Evolutionary conservation across 495 filamentous ascomycete species (phyloP).

Genomic region (Pyrenopolyporus hunteri): DNA sequence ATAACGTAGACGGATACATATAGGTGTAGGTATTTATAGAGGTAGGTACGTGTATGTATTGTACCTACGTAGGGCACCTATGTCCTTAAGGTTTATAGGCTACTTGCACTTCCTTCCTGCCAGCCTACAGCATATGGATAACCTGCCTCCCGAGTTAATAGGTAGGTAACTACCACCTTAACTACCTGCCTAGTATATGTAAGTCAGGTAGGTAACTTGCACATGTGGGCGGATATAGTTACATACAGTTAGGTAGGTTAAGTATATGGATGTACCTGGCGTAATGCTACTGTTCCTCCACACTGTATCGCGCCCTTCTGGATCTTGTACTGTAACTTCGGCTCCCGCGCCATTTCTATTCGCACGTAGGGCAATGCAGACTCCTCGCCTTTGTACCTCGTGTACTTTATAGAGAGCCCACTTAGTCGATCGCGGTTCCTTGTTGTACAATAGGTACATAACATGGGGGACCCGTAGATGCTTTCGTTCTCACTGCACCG

Average conservation of each 20-base stretch:
- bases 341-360: conserved; percentile 12
- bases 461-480: conserved; percentile 16
- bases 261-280: not conserved
- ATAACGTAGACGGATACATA: too few relatives aligned
- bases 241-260: not conserved
- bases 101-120: too few relatives aligned
- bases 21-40: too few relatives aligned
- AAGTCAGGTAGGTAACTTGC: not conserved
- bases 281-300: not conserved
- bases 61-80: too few relatives aligned
- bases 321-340: conserved; percentile 15
- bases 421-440: conserved; percentile 19
- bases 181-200: too few relatives aligned
- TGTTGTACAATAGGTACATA: conserved; percentile 10
- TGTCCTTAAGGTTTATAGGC: too few relatives aligned
- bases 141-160: too few relatives aligned
- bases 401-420: conserved; percentile 17
- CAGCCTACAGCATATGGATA: too few relatives aligned
- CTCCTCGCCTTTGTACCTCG: conserved; percentile 21
- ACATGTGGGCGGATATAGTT: not conserved
- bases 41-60: too few relatives aligned
- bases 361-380: conserved; percentile 7
- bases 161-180: too few relatives aligned
- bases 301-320: conserved; percentile 2
- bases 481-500: conserved; percentile 28